Conservation (phyloP, 768 basidiomycete genomes). For the Boletellus ananas region DNA sequence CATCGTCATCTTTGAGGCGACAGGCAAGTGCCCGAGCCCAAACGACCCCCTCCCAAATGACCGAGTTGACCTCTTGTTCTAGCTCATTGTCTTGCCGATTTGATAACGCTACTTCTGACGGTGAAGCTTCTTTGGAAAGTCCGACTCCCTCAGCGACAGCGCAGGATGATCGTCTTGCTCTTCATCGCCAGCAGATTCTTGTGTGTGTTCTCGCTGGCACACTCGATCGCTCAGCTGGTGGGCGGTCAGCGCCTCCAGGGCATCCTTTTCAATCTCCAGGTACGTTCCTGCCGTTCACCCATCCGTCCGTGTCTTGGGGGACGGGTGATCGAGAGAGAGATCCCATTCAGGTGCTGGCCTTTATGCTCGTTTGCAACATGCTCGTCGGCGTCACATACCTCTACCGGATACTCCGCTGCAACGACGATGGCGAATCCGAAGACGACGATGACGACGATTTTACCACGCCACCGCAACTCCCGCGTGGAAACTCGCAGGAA, state of each 20-base stretch:
- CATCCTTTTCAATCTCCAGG: background rate
- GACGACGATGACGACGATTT: background rate
- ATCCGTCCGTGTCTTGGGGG: too few species aligned
- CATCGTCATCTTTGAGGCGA: conserved; percentile 3
- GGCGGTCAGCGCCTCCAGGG: background rate
- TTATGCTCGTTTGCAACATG: conserved; percentile 1
- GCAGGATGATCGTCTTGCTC: conserved; percentile 1
- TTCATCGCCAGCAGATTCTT: background rate
- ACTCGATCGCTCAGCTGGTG: background rate
- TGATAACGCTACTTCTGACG: background rate
- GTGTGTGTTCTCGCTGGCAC: background rate
- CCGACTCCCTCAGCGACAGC: conserved; percentile 13
- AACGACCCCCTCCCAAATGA: too few species aligned
- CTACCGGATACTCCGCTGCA: background rate
- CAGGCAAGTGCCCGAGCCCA: background rate
- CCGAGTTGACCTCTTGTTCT: background rate
- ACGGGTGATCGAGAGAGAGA: background rate
- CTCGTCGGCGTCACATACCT: conserved; percentile 1
- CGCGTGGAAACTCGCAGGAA: background rate
- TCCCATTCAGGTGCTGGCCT: background rate
- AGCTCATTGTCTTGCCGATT: conserved; percentile 8
- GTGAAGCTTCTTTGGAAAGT: conserved; percentile 16
- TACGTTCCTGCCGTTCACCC: background rate
- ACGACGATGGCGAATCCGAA: background rate
- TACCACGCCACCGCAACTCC: background rate